A percentile compares a stretch with the other conserved stretches of the same genome.
phyloP scores from a whole-genome alignment of 345 rosid genomes.

The Hibiscus trionum region DNA sequence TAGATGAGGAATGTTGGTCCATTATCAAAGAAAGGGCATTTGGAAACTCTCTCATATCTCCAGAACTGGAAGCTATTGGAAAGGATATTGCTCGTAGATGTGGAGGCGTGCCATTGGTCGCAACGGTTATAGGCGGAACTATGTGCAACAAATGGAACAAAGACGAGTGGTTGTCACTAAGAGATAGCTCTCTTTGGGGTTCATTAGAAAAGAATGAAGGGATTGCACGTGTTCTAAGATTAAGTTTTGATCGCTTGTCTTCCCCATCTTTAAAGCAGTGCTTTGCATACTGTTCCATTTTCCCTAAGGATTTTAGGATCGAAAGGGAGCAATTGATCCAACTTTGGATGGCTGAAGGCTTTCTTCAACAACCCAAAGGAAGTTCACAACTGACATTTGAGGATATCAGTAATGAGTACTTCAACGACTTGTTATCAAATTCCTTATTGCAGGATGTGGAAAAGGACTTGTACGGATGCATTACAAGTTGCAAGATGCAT shows the following conservation, averaged over 20 bases:
- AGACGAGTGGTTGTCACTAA: not conserved
- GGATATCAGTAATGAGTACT: conserved; percentile 14
- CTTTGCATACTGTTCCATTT: not conserved
- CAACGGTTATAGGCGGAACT: conserved; percentile 5
- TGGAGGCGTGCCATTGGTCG: not conserved
- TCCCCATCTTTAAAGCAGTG: not conserved
- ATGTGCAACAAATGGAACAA: not conserved
- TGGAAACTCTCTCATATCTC: not conserved
- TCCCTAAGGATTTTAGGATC: not conserved
- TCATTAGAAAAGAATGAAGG: not conserved
- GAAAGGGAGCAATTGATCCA: conserved; percentile 5
- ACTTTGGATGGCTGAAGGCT: conserved; percentile 24
- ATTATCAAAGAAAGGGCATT: conserved; percentile 11
- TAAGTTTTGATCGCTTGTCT: not conserved
- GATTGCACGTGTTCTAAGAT: not conserved
- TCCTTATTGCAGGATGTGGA: conserved; percentile 20
- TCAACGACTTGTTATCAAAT: conserved; percentile 10
- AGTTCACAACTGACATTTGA: not conserved
- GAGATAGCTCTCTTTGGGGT: not conserved
- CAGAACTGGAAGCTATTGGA: not conserved
- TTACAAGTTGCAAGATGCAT: conserved; percentile 22
- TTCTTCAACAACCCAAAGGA: not conserved
- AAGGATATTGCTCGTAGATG: not conserved
- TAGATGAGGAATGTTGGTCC: conserved; percentile 10
- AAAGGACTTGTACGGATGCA: not conserved